Evolutionary conservation across 2,329 filamentous ascomycete genomes (phyloP), one percentile per base, ranked within the genome.

Genomic region (Trichoderma sp.): DNA sequence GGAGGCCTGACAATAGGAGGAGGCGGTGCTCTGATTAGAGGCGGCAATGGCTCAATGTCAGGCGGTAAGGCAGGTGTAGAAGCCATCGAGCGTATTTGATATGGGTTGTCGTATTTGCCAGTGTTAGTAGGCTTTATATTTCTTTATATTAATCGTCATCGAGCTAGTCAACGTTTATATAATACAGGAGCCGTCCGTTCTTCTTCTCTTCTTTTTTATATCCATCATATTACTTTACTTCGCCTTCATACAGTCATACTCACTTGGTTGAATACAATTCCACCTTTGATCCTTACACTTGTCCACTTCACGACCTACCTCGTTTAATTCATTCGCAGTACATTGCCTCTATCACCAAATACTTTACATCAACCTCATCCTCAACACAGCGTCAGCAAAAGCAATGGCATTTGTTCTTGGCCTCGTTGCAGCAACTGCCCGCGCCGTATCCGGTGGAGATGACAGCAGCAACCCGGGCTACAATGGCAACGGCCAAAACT

Each of bases 381-480:
- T 13, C 33, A 43, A 7, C 6, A 6, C 57, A 49, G 35, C 21
- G 35, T 62, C 59, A 49, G 10, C 58, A 49, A 19, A 35, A 64
- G 19, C 14, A 33, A 69, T 69, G 68, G 68, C 68, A 47, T 33
- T 66, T 4, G 24, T 69, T 10, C 16, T 69, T 57, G 66, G 58
- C 27, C 66, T 68, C 16, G n/a, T 69, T 21, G 33, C 40, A 5
- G 43, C 35, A 10, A 47, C 56, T 31, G 56, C 43, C 10, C 27
- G 24, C 4, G 47, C 61, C 35, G 27, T 69, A 5, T n/a, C 55
- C 10, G 66, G 47, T 14, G 66, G 47, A 27, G 10, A 60, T 21
- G 13, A 69, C n/a, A 13, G 16, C 5, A 16, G 14, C 16, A 27
- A 31, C 27, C 47, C n/a, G n/a, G 47, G 47, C 47, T 49, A 49